phyloP scores from a whole-genome alignment of 164 flowering plant genomes.

The Umbellularia californica region DNA sequence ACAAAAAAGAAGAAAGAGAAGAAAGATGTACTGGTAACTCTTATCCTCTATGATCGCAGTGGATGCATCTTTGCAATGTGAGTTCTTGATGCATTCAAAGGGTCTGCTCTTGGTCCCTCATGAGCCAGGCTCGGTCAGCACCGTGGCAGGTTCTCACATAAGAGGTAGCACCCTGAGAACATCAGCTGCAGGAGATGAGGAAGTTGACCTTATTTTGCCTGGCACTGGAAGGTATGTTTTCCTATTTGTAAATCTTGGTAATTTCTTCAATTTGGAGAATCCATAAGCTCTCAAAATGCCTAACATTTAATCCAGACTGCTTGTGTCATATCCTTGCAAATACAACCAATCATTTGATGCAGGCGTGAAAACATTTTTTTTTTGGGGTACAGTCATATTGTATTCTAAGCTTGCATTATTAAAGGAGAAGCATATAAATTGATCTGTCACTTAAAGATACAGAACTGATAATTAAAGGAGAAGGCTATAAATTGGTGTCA shows the following conservation, averaged over 20 bases:
- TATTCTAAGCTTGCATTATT: background rate
- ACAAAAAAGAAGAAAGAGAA: too few species aligned
- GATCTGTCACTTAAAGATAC: too few species aligned
- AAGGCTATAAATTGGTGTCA: too few species aligned
- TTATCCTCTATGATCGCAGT: conserved; percentile 6
- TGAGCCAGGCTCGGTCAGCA: conserved; percentile 60
- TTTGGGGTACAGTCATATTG: background rate
- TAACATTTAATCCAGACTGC: background rate
- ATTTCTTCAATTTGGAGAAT: background rate
- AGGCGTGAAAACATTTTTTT: background rate
- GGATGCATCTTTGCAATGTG: conserved; percentile 36
- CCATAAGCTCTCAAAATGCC: background rate
- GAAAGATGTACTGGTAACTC: background rate
- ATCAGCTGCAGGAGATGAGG: conserved; percentile 58
- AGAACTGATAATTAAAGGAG: too few species aligned
- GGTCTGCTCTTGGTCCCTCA: conserved; percentile 78
- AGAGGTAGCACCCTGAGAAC: conserved; percentile 77
- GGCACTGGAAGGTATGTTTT: conserved; percentile 69
- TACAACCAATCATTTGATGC: background rate
- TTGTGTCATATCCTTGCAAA: background rate
- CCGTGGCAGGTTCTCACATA: conserved; percentile 77
- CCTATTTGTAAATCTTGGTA: background rate
- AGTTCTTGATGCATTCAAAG: conserved; percentile 44
- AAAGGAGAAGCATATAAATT: too few species aligned
- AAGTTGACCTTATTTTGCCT: conserved; percentile 87